Percentiles rank a stretch among this genome's conserved stretches.
These are phyloP conservation scores for Luffa aegyptiaca DNA, from an alignment of 306 rosid genomes.

Conservation along the genomic window DNA sequence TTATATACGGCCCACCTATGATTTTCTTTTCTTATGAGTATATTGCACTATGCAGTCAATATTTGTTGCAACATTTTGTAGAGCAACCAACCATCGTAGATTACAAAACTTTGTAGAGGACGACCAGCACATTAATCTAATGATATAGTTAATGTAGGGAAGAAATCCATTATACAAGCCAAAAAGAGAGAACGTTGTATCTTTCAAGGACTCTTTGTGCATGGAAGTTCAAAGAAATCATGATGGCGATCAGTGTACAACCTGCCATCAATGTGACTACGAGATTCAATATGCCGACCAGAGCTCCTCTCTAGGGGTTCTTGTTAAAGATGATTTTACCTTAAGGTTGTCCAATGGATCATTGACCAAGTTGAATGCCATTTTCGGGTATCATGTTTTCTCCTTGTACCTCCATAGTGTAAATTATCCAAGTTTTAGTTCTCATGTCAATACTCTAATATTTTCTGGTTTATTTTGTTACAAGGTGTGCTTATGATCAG, in stretches of 20 bases:
- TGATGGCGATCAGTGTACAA: constrained; percentile 24
- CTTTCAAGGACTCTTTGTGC: constrained; percentile 44
- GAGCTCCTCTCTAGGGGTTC: constrained; percentile 80
- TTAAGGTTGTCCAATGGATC: constrained; percentile 48
- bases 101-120: neutral
- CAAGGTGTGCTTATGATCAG: constrained; percentile 88
- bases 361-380: constrained; percentile 37
- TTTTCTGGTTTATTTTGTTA: neutral
- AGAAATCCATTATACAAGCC: constrained; percentile 63
- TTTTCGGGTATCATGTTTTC: constrained; percentile 44
- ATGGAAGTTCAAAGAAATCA: constrained; percentile 45
- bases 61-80: neutral
- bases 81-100: neutral
- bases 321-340: constrained; percentile 51
- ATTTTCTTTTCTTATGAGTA: neutral
- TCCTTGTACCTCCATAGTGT: neutral
- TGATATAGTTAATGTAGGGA: constrained; percentile 44
- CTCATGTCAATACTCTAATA: constrained; percentile 15
- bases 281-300: constrained; percentile 76
- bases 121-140: constrained; percentile 4
- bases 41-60: neutral
- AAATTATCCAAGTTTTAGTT: constrained; percentile 3
- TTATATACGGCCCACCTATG: neutral
- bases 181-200: constrained; percentile 32
- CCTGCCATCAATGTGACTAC: constrained; percentile 64